These are phyloP conservation scores for Aspergillus intermedius DNA, from an alignment of 2,329 filamentous ascomycete species.

Conservation along the genomic window DNA sequence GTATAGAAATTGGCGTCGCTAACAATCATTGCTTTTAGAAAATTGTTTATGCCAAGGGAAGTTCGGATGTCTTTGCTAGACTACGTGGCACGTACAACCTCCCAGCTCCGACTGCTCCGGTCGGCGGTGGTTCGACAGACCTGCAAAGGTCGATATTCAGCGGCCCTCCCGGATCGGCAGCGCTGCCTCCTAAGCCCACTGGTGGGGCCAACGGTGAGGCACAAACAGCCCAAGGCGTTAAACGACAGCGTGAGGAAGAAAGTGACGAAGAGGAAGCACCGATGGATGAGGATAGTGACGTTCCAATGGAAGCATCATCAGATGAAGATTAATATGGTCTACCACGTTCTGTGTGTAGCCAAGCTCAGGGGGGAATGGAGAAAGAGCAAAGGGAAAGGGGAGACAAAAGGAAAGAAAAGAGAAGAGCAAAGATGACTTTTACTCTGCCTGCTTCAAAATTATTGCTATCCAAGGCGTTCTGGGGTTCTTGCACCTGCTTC, in stretches of 20 bases:
- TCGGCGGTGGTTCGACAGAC: conserved; percentile 60
- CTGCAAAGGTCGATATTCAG: conserved; percentile 77
- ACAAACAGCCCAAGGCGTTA: conserved; percentile 50
- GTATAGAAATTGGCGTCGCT: conserved; percentile 3
- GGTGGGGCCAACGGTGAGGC: conserved; percentile 41
- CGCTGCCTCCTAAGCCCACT: conserved; percentile 46
- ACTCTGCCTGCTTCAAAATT: conserved; percentile 11
- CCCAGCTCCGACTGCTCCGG: conserved; percentile 48
- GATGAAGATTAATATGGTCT: conserved; percentile 57
- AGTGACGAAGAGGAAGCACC: conserved; percentile 48
- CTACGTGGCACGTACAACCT: conserved; percentile 84
- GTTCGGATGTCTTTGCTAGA: conserved; percentile 81
- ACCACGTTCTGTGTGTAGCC: conserved; percentile 1
- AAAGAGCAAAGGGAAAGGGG: conserved; percentile 4
- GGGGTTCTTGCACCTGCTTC: conserved; percentile 13
- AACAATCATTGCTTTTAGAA: conserved; percentile 48
- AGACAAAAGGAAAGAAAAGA: conserved; percentile 2
- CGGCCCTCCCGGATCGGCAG: conserved; percentile 43
- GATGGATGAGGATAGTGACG: conserved; percentile 64
- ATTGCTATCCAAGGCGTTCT: conserved; percentile 11
- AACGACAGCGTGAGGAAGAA: conserved; percentile 63
- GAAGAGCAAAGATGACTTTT: conserved; percentile 1
- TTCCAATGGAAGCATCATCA: conserved; percentile 64
- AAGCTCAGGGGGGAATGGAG: conserved; percentile 5
- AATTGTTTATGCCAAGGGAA: conserved; percentile 84